phyloP scores from a whole-genome alignment of 257 asterid genomes.

The Solanum sparsipilum region DNA sequence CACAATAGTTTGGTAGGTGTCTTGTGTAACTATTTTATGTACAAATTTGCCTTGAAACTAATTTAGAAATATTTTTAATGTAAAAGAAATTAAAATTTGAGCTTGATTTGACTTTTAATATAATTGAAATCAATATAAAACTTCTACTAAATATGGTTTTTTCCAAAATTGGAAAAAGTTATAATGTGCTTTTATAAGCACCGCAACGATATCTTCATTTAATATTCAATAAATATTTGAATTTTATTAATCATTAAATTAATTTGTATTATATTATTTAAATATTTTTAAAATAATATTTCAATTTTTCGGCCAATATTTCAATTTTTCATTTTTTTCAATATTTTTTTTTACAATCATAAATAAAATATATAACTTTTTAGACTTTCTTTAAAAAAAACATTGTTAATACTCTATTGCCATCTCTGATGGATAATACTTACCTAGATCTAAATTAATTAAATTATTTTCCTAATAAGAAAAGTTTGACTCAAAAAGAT shows the following conservation, averaged over 20 bases:
- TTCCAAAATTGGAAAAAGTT: neutral
- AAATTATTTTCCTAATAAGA: neutral
- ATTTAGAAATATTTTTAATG: no score
- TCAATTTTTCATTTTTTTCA: neutral
- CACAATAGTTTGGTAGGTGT: no score
- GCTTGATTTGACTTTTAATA: no score
- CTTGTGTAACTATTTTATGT: no score
- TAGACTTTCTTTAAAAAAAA: no score
- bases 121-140: no score
- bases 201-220: neutral
- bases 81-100: no score
- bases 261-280: neutral
- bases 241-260: neutral
- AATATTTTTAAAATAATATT: neutral
- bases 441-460: neutral
- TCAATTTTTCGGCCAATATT: neutral
- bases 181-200: neutral
- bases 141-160: neutral
- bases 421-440: neutral
- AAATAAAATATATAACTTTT: neutral
- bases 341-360: neutral
- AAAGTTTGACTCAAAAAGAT: neutral
- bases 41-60: no score
- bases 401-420: neutral
- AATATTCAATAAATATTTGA: neutral